Percentiles rank a stretch among this genome's conserved stretches.
Conservation (phyloP, 2,329 filamentous ascomycete species). For the Arthrobotrys sphaeroides region DNA sequence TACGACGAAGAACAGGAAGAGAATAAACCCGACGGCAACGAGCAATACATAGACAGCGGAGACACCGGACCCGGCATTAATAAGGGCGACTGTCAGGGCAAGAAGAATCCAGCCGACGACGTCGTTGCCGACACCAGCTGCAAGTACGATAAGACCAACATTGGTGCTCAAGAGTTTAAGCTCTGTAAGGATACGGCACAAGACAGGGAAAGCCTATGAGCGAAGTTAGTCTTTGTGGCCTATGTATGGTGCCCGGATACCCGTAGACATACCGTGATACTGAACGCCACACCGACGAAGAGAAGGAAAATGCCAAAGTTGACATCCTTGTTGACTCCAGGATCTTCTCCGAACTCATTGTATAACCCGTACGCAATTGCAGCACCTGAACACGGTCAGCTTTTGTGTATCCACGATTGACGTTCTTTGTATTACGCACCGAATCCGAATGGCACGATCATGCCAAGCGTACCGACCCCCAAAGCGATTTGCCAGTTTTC, state of each 20-base stretch:
- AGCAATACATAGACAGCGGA: constrained; percentile 86
- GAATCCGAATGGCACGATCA: constrained; percentile 82
- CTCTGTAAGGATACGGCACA: constrained; percentile 92
- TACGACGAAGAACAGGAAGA: constrained; percentile 78
- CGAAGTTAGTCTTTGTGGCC: not conserved
- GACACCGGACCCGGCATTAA: constrained; percentile 84
- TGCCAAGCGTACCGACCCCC: constrained; percentile 79
- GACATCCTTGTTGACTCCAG: constrained; percentile 60
- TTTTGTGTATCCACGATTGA: not conserved
- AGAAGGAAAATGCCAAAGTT: constrained; percentile 67
- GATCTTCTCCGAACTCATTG: constrained; percentile 72
- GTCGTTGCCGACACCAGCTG: constrained; percentile 92
- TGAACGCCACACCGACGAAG: constrained; percentile 92
- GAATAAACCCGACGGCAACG: constrained; percentile 75
- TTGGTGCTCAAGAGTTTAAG: constrained; percentile 83
- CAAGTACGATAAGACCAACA: constrained; percentile 87
- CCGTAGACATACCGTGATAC: constrained; percentile 75
- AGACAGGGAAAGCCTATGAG: constrained; percentile 77
- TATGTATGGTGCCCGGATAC: not conserved
- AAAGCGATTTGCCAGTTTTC: constrained; percentile 83
- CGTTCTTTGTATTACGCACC: constrained; percentile 65
- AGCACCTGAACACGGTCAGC: constrained; percentile 53
- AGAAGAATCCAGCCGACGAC: constrained; percentile 91
- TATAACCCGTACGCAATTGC: constrained; percentile 84
- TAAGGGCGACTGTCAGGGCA: constrained; percentile 89